A percentile compares a stretch with the other conserved stretches of the same genome.
phyloP scores from a whole-genome alignment of 352 stramenopile species.

The Phytophthora citricola region DNA sequence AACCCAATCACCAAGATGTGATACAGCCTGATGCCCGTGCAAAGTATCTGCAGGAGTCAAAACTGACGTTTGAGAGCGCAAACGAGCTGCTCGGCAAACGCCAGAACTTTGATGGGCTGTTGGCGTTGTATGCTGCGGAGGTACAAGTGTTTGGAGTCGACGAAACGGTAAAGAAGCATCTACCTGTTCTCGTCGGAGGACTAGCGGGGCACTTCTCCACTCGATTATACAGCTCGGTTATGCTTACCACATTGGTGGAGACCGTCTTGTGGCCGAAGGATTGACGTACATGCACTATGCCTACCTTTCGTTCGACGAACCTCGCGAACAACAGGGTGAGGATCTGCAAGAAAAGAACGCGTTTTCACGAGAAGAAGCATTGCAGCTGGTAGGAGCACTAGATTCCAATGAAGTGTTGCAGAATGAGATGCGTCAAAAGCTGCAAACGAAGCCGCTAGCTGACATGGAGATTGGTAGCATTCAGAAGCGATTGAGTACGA shows the following conservation, averaged over 20 bases:
- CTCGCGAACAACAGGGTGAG: slow-evolving; percentile 9
- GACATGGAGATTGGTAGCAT: slow-evolving; percentile 30
- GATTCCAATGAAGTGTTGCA: slow-evolving; percentile 31
- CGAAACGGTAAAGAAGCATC: slow-evolving; percentile 39
- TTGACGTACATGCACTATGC: slow-evolving; percentile 48
- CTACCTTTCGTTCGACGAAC: slow-evolving; percentile 46
- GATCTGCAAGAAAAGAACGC: slow-evolving; percentile 26
- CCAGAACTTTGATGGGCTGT: slow-evolving; percentile 40
- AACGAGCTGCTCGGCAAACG: slow-evolving; percentile 35
- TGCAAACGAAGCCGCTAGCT: slow-evolving; percentile 31
- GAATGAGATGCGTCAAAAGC: slow-evolving; percentile 31
- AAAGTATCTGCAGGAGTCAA: slow-evolving; percentile 17
- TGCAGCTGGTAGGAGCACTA: slow-evolving; percentile 27
- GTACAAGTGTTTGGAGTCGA: slow-evolving; percentile 40
- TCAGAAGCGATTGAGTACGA: slow-evolving; percentile 35
- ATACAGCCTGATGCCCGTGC: slow-evolving; percentile 12
- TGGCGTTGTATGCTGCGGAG: slow-evolving; percentile 37
- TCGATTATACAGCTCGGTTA: slow-evolving; percentile 52
- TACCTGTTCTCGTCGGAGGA: slow-evolving; percentile 42
- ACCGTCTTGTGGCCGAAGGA: slow-evolving; percentile 45
- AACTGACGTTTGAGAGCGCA: slow-evolving; percentile 33
- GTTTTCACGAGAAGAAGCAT: slow-evolving; percentile 27
- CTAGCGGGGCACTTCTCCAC: slow-evolving; percentile 47
- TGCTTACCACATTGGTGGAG: slow-evolving; percentile 43
- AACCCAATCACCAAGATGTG: slow-evolving; percentile 22